Evolutionary conservation across 139 green algal species (phyloP).

Genomic region (Ettlia oleoabundans): DNA sequence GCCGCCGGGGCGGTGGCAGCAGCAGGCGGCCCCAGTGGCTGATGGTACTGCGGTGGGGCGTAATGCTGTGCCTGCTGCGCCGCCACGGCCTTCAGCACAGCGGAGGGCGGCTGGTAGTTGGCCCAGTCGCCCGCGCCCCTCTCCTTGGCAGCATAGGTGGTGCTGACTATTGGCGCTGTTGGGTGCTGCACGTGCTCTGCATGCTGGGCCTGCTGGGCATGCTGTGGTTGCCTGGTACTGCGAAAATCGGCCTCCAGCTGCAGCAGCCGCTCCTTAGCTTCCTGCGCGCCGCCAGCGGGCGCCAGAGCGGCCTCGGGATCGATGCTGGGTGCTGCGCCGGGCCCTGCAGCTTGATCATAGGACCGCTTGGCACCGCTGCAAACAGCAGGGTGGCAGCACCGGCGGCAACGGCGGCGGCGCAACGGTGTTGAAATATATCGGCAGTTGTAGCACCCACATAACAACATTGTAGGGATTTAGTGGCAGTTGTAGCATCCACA

Average conservation of each 20-base stretch:
- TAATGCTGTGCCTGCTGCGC: not conserved
- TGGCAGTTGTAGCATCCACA: too few relatives aligned
- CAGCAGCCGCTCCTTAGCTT: conserved; percentile 20
- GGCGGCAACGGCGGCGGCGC: too few relatives aligned
- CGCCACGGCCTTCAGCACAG: conserved; percentile 44
- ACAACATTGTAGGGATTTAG: too few relatives aligned
- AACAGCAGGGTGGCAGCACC: not conserved
- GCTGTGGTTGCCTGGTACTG: not conserved
- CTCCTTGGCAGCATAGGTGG: not conserved
- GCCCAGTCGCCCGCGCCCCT: conserved; percentile 57
- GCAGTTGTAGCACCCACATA: too few relatives aligned
- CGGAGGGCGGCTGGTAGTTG: conserved; percentile 57
- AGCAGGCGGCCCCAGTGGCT: not conserved
- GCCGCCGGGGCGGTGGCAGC: not conserved
- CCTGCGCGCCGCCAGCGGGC: not conserved
- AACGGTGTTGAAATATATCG: too few relatives aligned
- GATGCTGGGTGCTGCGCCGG: too few relatives aligned
- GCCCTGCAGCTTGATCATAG: not conserved
- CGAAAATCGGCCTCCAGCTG: conserved; percentile 22
- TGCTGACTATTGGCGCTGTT: not conserved
- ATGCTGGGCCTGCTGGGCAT: not conserved
- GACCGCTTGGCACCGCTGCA: conserved; percentile 21
- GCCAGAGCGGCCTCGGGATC: conserved; percentile 6
- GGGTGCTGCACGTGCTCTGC: too few relatives aligned
- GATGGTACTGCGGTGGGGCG: not conserved